phyloP scores from a whole-genome alignment of 768 basidiomycete species.

The Pleurotus tuoliensis region DNA sequence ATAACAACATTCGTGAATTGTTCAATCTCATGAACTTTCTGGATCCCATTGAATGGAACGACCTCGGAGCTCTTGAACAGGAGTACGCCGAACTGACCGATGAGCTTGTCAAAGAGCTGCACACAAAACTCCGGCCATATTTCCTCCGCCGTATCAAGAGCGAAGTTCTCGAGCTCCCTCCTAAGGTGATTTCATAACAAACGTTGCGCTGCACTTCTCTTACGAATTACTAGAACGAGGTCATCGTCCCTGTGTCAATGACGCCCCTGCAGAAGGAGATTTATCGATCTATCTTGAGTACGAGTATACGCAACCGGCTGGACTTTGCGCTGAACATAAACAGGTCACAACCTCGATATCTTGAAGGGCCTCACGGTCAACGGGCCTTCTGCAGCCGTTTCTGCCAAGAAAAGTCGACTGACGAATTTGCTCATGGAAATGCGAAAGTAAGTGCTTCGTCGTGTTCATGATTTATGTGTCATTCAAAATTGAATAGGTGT shows the following conservation, averaged over 20 bases:
- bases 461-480: neutral
- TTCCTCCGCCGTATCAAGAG: constrained; percentile 93
- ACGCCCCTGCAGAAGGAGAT: constrained; percentile 82
- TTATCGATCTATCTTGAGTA: constrained; percentile 82
- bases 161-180: constrained; percentile 87
- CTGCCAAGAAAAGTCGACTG: constrained; percentile 50
- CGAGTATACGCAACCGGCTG: constrained; percentile 16
- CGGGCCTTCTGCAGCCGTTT: constrained; percentile 40
- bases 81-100: constrained; percentile 77
- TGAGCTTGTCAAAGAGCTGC: constrained; percentile 76
- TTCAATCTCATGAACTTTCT: constrained; percentile 98
- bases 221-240: constrained; percentile 60
- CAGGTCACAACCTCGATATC: constrained; percentile 69
- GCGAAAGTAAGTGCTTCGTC: constrained; percentile 56
- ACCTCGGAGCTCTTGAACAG: constrained; percentile 70
- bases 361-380: constrained; percentile 38
- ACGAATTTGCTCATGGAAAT: constrained; percentile 88
- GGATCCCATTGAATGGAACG: constrained; percentile 69
- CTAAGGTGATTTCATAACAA: constrained; percentile 55
- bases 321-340: neutral
- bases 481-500: constrained; percentile 44
- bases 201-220: too few relatives aligned
- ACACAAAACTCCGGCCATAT: constrained; percentile 77
- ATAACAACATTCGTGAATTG: constrained; percentile 95
- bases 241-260: constrained; percentile 90